phyloP scores from a whole-genome alignment of 2,329 filamentous ascomycete genomes.

The Metarhizium humberi region DNA sequence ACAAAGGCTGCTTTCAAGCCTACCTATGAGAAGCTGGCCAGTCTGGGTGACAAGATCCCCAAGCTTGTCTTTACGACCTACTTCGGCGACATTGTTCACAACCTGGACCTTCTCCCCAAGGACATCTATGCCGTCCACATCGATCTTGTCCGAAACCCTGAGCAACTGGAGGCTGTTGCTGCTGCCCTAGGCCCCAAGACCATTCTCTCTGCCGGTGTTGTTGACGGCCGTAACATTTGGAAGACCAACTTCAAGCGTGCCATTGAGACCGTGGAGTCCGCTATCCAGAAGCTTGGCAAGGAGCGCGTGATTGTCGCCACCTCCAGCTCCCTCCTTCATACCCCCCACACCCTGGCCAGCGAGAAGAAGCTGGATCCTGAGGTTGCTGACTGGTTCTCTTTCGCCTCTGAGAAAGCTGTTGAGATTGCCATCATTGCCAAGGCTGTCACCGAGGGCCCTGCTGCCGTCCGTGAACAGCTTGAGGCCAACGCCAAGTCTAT shows the following conservation, averaged over 20 bases:
- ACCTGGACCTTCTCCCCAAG: slow-evolving; percentile 80
- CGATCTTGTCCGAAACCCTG: slow-evolving; percentile 95
- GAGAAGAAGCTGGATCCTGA: slow-evolving; percentile 97
- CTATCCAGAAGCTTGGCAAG: slow-evolving; percentile 91
- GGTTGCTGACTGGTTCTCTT: slow-evolving; percentile 97
- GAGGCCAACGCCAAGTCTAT: slow-evolving; percentile 96
- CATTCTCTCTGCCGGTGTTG: slow-evolving; percentile 87
- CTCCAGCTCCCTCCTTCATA: slow-evolving; percentile 96
- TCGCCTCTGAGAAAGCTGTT: slow-evolving; percentile 86
- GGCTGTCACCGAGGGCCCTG: slow-evolving; percentile 88
- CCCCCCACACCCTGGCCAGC: slow-evolving; percentile 91
- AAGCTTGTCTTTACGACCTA: slow-evolving; percentile 90
- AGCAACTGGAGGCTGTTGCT: slow-evolving; percentile 85
- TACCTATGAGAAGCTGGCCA: slow-evolving; percentile 80
- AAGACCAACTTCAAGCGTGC: slow-evolving; percentile 98
- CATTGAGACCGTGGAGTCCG: slow-evolving; percentile 82
- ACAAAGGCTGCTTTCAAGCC: slow-evolving; percentile 97
- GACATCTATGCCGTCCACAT: slow-evolving; percentile 81
- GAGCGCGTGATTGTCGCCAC: slow-evolving; percentile 95
- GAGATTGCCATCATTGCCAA: slow-evolving; percentile 93
- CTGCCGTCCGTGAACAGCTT: slow-evolving; percentile 75
- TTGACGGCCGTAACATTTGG: slow-evolving; percentile 99
- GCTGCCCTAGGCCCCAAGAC: slow-evolving; percentile 80
- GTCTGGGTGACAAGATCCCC: slow-evolving; percentile 71
- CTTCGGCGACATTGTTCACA: slow-evolving; percentile 99